Evolutionary conservation across 1,139 yeast genomes (phyloP), one percentile per base, ranked within the genome.

Genomic region (Scheffersomyces stambukii): DNA sequence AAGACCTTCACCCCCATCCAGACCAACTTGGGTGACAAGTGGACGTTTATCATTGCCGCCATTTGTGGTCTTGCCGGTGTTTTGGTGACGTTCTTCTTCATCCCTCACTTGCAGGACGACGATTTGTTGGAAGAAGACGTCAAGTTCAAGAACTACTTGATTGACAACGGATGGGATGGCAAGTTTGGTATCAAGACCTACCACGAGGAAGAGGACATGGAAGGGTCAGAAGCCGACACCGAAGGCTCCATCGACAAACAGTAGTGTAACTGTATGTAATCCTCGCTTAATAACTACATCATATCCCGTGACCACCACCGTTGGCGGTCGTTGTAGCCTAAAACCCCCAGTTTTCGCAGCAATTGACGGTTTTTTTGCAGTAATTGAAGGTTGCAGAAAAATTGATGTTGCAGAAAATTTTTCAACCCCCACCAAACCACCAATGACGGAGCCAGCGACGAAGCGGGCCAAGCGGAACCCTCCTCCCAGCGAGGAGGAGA

Each of bases 31-130:
- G 65, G 65, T 28, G 46, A 52, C 25, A 45, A 45, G 29, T 59
- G 61, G 60, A 57, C 64, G 10, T 64, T 64, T 29, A 78, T 79
- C 37, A 75, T 80, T 45, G 82, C 85, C 21, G 86, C 89, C 13
- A 62, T 73, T 32, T 69, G 83, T 46, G 91, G 91, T 24, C 52
- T 77, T n/a, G 59, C 62, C 8, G 91, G 91, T 46, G 72, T 81
- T 19, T 30, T 68, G n/a, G 61, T 75, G 22, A 75, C 85, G 0
- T 75, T 53, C 46, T 45, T 81, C 46, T 77, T 77, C 35, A 65
- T 82, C 36, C 91, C 91, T 11, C 82, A 81, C 44, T 65, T 78
- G 41, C 66, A 50, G 19, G 84, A 77, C 11, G 82, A 75, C 14
- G 91, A 82, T 48, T 69, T 82, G 41, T 62, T 76, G 64, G 63